Conservation (phyloP, 805 yeast genomes). For the Scheffersomyces spartinae region DNA sequence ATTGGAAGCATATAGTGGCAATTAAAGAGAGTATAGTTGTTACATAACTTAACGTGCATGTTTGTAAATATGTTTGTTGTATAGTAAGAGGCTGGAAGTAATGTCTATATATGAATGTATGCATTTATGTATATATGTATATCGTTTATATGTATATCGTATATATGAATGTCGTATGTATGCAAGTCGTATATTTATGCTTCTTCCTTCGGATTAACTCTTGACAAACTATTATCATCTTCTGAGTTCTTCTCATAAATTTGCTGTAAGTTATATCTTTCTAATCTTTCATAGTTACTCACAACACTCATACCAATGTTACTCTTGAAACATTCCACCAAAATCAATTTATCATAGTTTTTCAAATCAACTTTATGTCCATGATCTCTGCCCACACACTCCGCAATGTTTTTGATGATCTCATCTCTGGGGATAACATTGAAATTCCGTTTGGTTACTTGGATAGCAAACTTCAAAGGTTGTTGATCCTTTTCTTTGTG, state of each 20-base stretch:
- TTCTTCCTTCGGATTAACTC: too few species aligned
- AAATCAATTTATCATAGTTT: slow-evolving; percentile 61
- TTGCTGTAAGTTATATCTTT: slow-evolving; percentile 73
- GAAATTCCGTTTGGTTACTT: slow-evolving; percentile 70
- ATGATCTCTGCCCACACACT: slow-evolving; percentile 53
- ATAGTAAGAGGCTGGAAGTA: too few species aligned
- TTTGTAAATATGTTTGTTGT: too few species aligned
- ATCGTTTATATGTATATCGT: too few species aligned
- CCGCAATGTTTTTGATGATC: slow-evolving; percentile 65
- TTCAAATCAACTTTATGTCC: slow-evolving; percentile 76
- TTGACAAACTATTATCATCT: slow-evolving; percentile 10
- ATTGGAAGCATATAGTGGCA: slow-evolving; percentile 82
- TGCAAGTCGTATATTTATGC: slow-evolving; percentile 1
- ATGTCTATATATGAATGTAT: too few species aligned
- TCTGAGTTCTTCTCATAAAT: slow-evolving; percentile 41
- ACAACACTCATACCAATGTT: slow-evolving; percentile 84
- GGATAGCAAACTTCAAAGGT: slow-evolving; percentile 60
- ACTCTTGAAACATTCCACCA: slow-evolving; percentile 83
- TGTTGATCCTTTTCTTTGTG: slow-evolving; percentile 32
- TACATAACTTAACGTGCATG: too few species aligned
- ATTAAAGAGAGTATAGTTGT: too few species aligned
- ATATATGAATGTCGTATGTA: too few species aligned
- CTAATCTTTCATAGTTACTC: slow-evolving; percentile 45
- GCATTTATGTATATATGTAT: too few species aligned
- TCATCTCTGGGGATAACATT: slow-evolving; percentile 58